A percentile compares a stretch with the other conserved stretches of the same genome.
phyloP scores from a whole-genome alignment of 257 asterid species.

The Solanum virginianum region DNA sequence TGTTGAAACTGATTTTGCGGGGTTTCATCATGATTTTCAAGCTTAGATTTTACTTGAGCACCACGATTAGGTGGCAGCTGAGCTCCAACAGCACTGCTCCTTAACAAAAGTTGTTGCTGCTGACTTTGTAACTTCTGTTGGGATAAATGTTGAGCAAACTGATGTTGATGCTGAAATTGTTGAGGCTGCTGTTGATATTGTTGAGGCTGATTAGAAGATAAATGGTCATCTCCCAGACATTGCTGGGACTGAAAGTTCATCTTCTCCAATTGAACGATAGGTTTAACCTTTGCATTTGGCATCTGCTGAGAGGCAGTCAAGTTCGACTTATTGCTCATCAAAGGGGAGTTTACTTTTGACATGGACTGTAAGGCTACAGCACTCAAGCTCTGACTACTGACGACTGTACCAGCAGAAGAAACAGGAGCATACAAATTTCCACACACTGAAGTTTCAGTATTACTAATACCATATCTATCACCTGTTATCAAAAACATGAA shows the following conservation, averaged over 20 bases:
- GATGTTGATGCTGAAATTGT: conserved; percentile 48
- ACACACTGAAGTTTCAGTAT: conserved; percentile 52
- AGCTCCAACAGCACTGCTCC: conserved; percentile 39
- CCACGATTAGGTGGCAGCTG: conserved; percentile 39
- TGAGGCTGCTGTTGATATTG: conserved; percentile 46
- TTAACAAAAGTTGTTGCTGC: conserved; percentile 41
- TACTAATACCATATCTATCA: conserved; percentile 53
- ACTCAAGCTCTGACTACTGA: conserved; percentile 40
- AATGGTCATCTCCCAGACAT: conserved; percentile 30
- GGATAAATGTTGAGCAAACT: conserved; percentile 39
- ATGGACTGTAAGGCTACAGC: conserved; percentile 43
- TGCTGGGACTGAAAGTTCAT: conserved; percentile 44
- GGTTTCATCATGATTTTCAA: conserved; percentile 32
- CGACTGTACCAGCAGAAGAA: conserved; percentile 39
- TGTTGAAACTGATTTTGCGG: conserved; percentile 45
- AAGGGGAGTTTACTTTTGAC: conserved; percentile 31
- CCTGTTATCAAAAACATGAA: conserved; percentile 39
- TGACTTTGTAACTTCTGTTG: conserved; percentile 54
- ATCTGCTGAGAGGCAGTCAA: conserved; percentile 40
- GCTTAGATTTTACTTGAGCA: conserved; percentile 42
- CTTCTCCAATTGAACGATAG: conserved; percentile 41
- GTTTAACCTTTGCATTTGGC: conserved; percentile 31
- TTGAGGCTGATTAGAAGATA: conserved; percentile 46
- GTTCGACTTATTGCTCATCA: conserved; percentile 37
- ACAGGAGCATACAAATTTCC: conserved; percentile 51